Conservation (phyloP, 73 alveolate species). For the Tetrahymena thermophila region DNA sequence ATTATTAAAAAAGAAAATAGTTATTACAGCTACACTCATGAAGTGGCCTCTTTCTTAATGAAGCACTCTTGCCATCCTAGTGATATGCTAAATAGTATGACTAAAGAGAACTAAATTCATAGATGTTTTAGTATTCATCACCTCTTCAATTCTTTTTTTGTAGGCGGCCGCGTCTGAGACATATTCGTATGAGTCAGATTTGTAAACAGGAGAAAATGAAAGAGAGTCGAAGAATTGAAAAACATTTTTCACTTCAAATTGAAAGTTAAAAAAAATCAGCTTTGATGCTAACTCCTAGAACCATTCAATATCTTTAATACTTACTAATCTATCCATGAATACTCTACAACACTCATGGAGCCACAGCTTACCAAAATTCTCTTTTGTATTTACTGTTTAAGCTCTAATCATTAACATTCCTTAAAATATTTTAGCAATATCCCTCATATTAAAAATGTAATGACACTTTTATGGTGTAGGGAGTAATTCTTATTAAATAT, state of each 20-base stretch:
- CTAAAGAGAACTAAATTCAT: constrained; percentile 90
- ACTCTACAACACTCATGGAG: constrained; percentile 91
- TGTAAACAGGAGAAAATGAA: constrained; percentile 63
- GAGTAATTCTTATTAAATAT: constrained; percentile 18
- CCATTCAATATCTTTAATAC: constrained; percentile 55
- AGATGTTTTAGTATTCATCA: constrained; percentile 66
- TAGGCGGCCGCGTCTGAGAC: constrained; percentile 51
- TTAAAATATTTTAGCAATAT: constrained; percentile 85
- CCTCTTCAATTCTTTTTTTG: constrained; percentile 65
- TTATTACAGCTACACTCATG: constrained; percentile 63
- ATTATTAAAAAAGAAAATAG: background rate
- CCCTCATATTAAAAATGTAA: constrained; percentile 88
- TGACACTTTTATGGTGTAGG: constrained; percentile 95
- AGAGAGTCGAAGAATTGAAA: constrained; percentile 59
- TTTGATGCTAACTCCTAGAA: constrained; percentile 64
- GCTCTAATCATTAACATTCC: constrained; percentile 88
- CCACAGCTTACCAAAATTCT: constrained; percentile 83
- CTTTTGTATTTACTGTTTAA: constrained; percentile 59
- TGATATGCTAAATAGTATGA: constrained; percentile 83
- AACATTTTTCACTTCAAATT: constrained; percentile 64
- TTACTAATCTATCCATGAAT: constrained; percentile 67
- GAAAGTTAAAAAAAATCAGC: constrained; percentile 55
- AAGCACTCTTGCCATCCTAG: constrained; percentile 82
- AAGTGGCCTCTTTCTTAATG: constrained; percentile 88
- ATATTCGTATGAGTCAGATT: constrained; percentile 81